Percentiles rank a stretch among this genome's conserved stretches.
Conservation (phyloP, 78 protist species). For the Dictyostelium citrinum region DNA sequence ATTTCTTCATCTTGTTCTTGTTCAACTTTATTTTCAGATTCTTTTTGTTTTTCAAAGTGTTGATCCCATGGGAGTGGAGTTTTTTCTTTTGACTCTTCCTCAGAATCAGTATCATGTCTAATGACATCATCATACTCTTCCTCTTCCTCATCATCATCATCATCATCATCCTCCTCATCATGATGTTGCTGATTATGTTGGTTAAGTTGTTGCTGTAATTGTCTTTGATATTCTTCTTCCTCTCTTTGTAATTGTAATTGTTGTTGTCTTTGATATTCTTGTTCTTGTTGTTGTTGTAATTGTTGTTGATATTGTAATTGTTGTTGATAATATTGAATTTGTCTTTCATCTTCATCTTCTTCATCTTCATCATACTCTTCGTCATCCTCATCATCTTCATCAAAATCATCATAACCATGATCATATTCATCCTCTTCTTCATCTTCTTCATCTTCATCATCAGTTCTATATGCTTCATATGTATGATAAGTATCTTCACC, state of each 20-base stretch:
- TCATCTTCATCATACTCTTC: conserved; percentile 47
- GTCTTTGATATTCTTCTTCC: not conserved
- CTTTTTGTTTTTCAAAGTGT: not conserved
- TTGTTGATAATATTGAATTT: conserved; percentile 7
- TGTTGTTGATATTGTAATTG: conserved; percentile 5
- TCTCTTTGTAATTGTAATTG: not conserved
- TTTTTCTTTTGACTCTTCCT: not conserved
- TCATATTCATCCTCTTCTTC: not conserved
- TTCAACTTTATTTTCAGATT: not conserved
- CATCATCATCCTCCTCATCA: not conserved
- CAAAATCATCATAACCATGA: not conserved
- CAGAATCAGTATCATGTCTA: not conserved
- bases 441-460: conserved; percentile 26
- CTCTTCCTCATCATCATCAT: conserved; percentile 40
- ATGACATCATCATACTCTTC: conserved; percentile 23
- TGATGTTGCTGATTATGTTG: not conserved
- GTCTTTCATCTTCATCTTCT: conserved; percentile 36
- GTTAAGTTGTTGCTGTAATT: not conserved
- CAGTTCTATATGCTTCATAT: not conserved
- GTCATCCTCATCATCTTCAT: conserved; percentile 49
- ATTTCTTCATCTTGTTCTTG: not conserved
- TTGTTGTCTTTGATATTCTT: conserved; percentile 13
- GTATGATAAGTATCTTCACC: not conserved
- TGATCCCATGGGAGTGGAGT: not conserved
- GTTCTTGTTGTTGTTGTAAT: conserved; percentile 16